A percentile compares a stretch with the other conserved stretches of the same genome.
These are phyloP conservation scores for Thermothielavioides terrestris DNA, from an alignment of 495 filamentous ascomycete genomes.

Conservation along the genomic window DNA sequence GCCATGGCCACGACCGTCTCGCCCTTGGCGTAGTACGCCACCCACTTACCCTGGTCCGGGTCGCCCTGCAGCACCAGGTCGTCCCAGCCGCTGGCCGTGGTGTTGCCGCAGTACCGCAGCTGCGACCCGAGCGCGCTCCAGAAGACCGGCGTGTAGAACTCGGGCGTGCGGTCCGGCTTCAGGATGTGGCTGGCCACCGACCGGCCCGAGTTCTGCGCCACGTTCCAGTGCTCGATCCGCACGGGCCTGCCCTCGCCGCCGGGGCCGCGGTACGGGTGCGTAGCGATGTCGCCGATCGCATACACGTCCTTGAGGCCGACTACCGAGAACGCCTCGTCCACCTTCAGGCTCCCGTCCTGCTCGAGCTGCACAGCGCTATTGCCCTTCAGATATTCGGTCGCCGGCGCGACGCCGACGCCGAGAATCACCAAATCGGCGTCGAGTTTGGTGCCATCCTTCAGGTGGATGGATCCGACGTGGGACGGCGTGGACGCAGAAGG, in stretches of 20 bases:
- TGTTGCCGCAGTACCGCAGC: slow-evolving; percentile 86
- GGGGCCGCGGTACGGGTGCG: slow-evolving; percentile 87
- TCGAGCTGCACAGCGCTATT: slow-evolving; percentile 58
- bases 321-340: slow-evolving; percentile 69
- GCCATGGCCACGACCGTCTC: slow-evolving; percentile 88
- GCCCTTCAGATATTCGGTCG: slow-evolving; percentile 76
- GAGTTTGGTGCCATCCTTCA: slow-evolving; percentile 81
- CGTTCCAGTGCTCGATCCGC: slow-evolving; percentile 96
- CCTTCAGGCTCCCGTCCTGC: slow-evolving; percentile 71
- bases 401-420: slow-evolving; percentile 79
- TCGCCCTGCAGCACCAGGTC: slow-evolving; percentile 70
- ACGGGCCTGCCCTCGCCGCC: slow-evolving; percentile 59
- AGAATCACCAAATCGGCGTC: slow-evolving; percentile 85
- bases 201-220: slow-evolving; percentile 87
- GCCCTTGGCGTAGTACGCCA: slow-evolving; percentile 79
- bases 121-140: slow-evolving; percentile 90
- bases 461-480: slow-evolving; percentile 67
- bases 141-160: slow-evolving; percentile 85
- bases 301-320: slow-evolving; percentile 69
- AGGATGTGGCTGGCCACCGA: slow-evolving; percentile 66
- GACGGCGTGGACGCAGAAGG: slow-evolving; percentile 54
- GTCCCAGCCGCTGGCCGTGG: slow-evolving; percentile 64
- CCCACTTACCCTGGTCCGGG: slow-evolving; percentile 73
- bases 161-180: slow-evolving; percentile 48
- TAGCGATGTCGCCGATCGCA: slow-evolving; percentile 93